Percentiles rank a stretch among this genome's conserved stretches.
phyloP scores from a whole-genome alignment of 192 early-diverging fungal species.

The Allomyces macrogynus region DNA sequence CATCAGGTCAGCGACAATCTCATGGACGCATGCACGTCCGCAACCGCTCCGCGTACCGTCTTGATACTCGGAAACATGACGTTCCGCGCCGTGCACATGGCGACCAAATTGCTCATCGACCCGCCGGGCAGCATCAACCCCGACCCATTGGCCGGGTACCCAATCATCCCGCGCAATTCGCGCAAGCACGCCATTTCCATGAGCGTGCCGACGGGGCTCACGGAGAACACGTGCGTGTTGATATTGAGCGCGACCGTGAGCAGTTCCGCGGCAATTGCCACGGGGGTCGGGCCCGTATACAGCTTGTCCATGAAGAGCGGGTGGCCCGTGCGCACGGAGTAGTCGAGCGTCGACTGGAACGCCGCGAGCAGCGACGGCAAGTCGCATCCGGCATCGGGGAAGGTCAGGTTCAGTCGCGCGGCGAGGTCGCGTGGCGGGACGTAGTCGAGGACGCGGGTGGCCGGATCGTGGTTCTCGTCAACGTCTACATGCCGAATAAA shows the following conservation, averaged over 20 bases:
- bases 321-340: conserved; percentile 34
- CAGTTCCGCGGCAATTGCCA: conserved; percentile 51
- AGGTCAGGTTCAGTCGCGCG: background rate
- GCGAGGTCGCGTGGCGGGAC: background rate
- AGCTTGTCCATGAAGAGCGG: conserved; percentile 63
- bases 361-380: background rate
- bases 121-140: conserved; percentile 58
- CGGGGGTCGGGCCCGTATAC: conserved; percentile 51
- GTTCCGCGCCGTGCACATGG: conserved; percentile 55
- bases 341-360: background rate
- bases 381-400: background rate
- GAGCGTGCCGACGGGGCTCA: conserved; percentile 45
- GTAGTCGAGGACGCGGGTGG: background rate
- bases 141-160: conserved; percentile 12
- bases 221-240: conserved; percentile 57
- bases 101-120: conserved; percentile 50
- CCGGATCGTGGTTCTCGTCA: background rate
- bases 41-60: background rate
- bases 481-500: background rate
- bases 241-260: conserved; percentile 50
- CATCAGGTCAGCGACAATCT: too few relatives aligned
- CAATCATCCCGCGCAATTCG: conserved; percentile 12
- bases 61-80: conserved; percentile 37
- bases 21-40: too few relatives aligned
- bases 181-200: conserved; percentile 41